Base-by-base conservation (phyloP, 192 early-diverging fungal species). In the Coemansia sp. region DNA sequence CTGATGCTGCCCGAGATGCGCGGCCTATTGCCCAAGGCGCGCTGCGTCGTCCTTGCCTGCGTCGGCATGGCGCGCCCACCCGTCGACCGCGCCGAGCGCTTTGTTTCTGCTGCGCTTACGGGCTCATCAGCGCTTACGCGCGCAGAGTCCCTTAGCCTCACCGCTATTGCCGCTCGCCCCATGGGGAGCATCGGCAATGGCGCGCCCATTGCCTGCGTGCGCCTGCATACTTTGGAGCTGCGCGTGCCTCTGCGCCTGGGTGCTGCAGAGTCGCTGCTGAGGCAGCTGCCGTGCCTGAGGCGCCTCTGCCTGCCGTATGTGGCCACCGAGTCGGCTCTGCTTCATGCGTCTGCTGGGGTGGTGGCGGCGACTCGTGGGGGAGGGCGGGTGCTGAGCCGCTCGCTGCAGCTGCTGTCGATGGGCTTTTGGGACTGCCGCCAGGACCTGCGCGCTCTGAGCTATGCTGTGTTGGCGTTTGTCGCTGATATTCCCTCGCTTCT, bases 381-480 rank as follows among this genome's bases (percentile, higher is more conserved):
- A 17, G 50, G 19, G 6, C 3, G 29, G 41, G 45, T 64, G 24
- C 17, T 59, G 6, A 74, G 72, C 53, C 6, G 27, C 24, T 50
- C 41, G 17, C 27, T 74, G 62, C 66, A 68, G 53, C 9, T 36
- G 21, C 8, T 68, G 44, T 46, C 63, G 3, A 40, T 74, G 62
- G 72, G 72, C 13, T 74, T 74, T 33, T 74, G 66, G 72, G 67
- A 68, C 57, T 64, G 63, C 24, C 66, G 60, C 1, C 72, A 74
- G 53, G 27, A 53, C 19, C 16, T 56, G 7, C 41, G 62, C 8
- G 51, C 72, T 8, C 36, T 74, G 29, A 59, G 66, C 67, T 21
- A 36, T 60, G 17, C 53, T 59, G 31, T 35, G 21, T 14, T 64
- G 51, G 10, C 27, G 33, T 41, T 54, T 34, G 17, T 34, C 13